A percentile compares a stretch with the other conserved stretches of the same genome.
Conservation (phyloP, 73 alveolate species). For the Durusdinium trenchii region DNA sequence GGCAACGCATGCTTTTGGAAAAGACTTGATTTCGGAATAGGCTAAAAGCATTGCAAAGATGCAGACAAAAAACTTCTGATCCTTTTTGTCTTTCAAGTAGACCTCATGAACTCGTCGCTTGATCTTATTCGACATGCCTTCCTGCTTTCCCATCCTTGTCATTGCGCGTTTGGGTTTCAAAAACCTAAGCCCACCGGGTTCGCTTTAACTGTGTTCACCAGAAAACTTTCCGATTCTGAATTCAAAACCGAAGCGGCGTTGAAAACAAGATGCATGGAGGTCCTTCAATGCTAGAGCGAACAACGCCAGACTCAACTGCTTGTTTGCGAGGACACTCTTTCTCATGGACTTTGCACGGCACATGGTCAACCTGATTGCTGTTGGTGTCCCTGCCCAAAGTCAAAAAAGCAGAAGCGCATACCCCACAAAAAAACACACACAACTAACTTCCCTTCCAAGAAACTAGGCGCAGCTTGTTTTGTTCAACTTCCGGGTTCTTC, state of each 20-base stretch:
- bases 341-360: not conserved
- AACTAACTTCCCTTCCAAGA: not conserved
- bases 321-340: not conserved
- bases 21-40: too few species aligned
- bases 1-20: too few species aligned
- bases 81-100: conserved; percentile 11
- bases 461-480: not conserved
- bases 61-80: not conserved
- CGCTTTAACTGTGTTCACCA: not conserved
- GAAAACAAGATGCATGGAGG: conserved; percentile 25
- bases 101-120: conserved; percentile 10
- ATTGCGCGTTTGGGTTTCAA: too few species aligned
- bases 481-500: not conserved
- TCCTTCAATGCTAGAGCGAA: not conserved
- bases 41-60: too few species aligned
- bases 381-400: not conserved
- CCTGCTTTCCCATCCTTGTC: conserved; percentile 41
- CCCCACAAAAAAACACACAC: not conserved
- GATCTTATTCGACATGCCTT: not conserved
- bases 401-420: not conserved
- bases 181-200: not conserved
- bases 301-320: not conserved
- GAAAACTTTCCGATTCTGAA: not conserved
- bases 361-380: not conserved
- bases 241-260: not conserved